Base-by-base conservation (phyloP, 768 basidiomycete genomes). In the Pleurotus sapidus region DNA sequence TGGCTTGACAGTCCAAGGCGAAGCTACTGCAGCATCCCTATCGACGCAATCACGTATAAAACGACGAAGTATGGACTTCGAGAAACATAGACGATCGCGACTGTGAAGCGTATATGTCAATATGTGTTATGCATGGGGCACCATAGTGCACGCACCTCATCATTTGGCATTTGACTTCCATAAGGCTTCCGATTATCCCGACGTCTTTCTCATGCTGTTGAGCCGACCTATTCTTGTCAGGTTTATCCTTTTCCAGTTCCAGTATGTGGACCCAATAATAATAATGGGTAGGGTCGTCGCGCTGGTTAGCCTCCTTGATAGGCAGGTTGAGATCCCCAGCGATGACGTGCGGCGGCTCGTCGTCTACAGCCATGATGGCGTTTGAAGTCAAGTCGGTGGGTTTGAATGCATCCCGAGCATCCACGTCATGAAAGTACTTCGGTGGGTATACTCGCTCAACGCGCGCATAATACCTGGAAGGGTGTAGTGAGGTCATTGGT, bases 11-110 rank as follows among this genome's bases (percentile, higher is more conserved):
- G 87, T 88, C 97, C 97, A 99, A 5, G 97, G 96, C 1, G 93
- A 92, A 6, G 93, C 94, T 24, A 96, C 89, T 7, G 93, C 89
- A 14, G 93, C 81, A 62, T 96, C 94, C 34, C 97, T 87, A 65
- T 93, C 89, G 2, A 99, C 90, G 64, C 94, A 96, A 67, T 98
- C 97, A 60, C 93, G 88, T 57, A 99, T 91, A 73, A 96, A 98
- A 14, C 95, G 89, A 61, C 95, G 92, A 25, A 99, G 84, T 64
- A 98, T 96, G 15, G 95, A 95, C 72, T 98, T 98, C 25, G 94
- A 96, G 73, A 98, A 98, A 17, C 93, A 87, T 17, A 96, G 79
- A 53, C 95, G 91, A 70, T 99, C 97, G 59, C 97, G 95, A 66
- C 95, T 98, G 63, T 17, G 46, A 34, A 49, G 25, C 15, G 6